These are phyloP conservation scores for Eucalyptus lansdowneana DNA, from an alignment of 345 rosid species.

Conservation along the genomic window DNA sequence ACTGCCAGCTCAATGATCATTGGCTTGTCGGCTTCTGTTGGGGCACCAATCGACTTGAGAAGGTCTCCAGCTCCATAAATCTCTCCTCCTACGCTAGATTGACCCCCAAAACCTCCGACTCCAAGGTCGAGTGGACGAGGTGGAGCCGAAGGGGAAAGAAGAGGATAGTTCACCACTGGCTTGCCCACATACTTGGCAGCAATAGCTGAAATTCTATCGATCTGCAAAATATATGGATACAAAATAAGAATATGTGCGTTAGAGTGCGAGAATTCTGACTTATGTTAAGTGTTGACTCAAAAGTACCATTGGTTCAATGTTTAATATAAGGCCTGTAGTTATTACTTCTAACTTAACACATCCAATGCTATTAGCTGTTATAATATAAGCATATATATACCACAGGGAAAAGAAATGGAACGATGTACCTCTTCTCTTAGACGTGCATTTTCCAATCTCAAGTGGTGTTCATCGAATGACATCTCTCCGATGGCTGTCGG, in stretches of 20 bases:
- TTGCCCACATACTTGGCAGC: constrained; percentile 97
- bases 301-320: neutral
- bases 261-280: neutral
- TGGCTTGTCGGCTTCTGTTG: constrained; percentile 52
- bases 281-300: neutral
- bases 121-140: constrained; percentile 69
- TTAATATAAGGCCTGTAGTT: neutral
- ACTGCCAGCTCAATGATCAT: constrained; percentile 70
- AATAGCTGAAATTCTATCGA: constrained; percentile 79
- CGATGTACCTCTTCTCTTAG: constrained; percentile 75
- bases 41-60: constrained; percentile 41
- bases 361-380: neutral
- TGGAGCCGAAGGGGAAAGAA: constrained; percentile 43
- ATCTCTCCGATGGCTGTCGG: constrained; percentile 89
- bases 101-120: constrained; percentile 35
- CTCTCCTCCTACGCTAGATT: constrained; percentile 39
- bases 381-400: neutral
- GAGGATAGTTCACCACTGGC: constrained; percentile 70
- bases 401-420: neutral
- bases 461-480: constrained; percentile 92
- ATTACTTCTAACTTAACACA: neutral
- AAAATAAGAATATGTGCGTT: neutral
- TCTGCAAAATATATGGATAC: constrained; percentile 12
- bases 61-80: constrained; percentile 66
- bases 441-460: constrained; percentile 79